Percentiles rank a stretch among this genome's conserved stretches.
Evolutionary conservation across 345 rosid genomes (phyloP).

Genomic region (Salix suchowensis): DNA sequence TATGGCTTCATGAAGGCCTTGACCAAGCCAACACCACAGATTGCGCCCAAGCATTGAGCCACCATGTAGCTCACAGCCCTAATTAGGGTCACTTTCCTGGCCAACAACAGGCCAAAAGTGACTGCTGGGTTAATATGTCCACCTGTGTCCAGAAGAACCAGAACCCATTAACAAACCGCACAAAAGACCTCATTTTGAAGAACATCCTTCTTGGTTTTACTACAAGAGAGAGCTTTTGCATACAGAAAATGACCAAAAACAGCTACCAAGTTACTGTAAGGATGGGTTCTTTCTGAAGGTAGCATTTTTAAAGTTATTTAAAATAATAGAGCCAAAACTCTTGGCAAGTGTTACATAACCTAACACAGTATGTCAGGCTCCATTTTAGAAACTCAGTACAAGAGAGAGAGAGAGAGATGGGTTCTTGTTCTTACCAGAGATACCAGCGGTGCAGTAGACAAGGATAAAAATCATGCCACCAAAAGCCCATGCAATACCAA

Average conservation of each 20-base stretch:
- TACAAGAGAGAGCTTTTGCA: not conserved
- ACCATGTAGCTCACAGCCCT: conserved; percentile 75
- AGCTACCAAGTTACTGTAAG: not conserved
- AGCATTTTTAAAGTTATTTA: not conserved
- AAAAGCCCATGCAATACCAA: conserved; percentile 91
- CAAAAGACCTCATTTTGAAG: not conserved
- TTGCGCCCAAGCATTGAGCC: conserved; percentile 75
- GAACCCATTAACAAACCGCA: not conserved
- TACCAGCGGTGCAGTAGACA: conserved; percentile 79
- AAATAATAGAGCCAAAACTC: not conserved
- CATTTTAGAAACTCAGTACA: not conserved
- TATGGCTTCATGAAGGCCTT: conserved; percentile 65
- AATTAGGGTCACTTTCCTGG: conserved; percentile 61
- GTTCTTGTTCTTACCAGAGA: conserved; percentile 47
- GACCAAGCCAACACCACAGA: conserved; percentile 76
- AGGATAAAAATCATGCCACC: conserved; percentile 82
- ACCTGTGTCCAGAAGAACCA: conserved; percentile 30
- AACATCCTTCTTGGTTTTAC: not conserved
- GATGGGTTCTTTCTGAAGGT: not conserved
- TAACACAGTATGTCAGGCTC: not conserved
- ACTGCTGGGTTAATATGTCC: conserved; percentile 78
- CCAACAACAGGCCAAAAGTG: conserved; percentile 60
- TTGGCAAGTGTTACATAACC: not conserved
- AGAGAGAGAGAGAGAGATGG: not conserved
- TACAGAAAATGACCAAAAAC: not conserved